phyloP scores from a whole-genome alignment of 2,329 filamentous ascomycete species.

The Keithomyces neogunnii region DNA sequence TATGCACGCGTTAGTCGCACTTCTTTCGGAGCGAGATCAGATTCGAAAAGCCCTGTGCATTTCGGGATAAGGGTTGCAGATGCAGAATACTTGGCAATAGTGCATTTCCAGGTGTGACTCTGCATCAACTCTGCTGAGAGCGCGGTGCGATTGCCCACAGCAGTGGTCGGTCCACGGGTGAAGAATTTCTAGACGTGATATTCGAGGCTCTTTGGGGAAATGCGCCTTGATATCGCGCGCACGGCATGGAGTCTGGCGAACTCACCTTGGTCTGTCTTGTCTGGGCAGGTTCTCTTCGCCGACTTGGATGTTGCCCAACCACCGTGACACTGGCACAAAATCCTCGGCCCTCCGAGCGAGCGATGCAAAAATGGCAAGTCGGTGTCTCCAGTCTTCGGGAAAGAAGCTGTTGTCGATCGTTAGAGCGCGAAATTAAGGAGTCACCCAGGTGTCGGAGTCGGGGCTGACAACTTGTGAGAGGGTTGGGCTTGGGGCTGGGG shows the following conservation, averaged over 20 bases:
- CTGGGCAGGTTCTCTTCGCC: conserved; percentile 12
- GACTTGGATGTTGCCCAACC: conserved; percentile 15
- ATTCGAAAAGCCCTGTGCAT: not conserved
- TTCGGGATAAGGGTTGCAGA: not conserved
- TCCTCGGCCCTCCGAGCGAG: conserved; percentile 18
- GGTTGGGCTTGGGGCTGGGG: conserved; percentile 3
- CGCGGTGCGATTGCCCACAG: not conserved
- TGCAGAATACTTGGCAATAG: too few species aligned
- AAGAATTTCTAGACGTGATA: not conserved
- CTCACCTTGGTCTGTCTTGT: conserved; percentile 14
- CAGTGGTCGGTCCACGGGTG: not conserved
- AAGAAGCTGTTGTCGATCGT: conserved; percentile 3
- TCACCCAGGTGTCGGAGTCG: conserved; percentile 1
- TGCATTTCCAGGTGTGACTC: not conserved
- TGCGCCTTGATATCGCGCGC: not conserved
- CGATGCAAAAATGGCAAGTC: conserved; percentile 1
- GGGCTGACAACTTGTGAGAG: not conserved
- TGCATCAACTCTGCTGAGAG: not conserved
- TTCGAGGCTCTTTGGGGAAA: conserved; percentile 9
- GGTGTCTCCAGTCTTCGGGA: not conserved
- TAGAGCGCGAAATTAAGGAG: conserved; percentile 7
- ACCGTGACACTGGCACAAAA: conserved; percentile 15
- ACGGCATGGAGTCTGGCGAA: conserved; percentile 5
- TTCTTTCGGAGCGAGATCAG: not conserved
- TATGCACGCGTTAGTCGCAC: not conserved